Base-by-base conservation (phyloP, 805 yeast species). In the Komagataella pseudopastoris region DNA sequence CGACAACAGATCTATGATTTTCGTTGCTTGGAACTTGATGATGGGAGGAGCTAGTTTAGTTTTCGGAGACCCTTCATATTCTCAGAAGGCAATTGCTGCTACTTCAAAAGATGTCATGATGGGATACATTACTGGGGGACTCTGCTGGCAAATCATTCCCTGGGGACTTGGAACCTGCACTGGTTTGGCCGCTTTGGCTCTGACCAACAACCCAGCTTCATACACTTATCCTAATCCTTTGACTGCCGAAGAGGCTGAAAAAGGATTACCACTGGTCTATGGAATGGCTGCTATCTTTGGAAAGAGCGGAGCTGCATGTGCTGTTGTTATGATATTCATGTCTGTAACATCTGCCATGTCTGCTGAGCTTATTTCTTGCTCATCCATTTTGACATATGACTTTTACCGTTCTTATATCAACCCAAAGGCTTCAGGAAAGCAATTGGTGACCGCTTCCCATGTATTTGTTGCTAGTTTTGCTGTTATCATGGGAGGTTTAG, bases 151-250 rank as follows among this genome's bases (percentile, higher is more conserved):
- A 48, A 56, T 61, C 12, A 60, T 65, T 45, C 69, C 69, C 20
- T 58, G 62, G 52, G 59, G 65, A 16, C 55, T 65, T 20, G 62
- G 63, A 10, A 55, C 63, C 54, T 62, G 52, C 23, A 57, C 70
- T 12, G 70, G 69, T 20, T 56, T 69, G 51, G 63, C 67, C 1
- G 57, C 72, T 56, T 56, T 68, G 45, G 72, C 70, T 3, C 53
- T 69, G 20, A 50, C 62, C 46, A 53, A 54, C 16, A 61, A 63
- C 46, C 69, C 69, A 14, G 62, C 56, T 2, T 69, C 66, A 48
- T 60, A 62, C 48, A 71, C 78, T 0, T 75, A 68, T 59, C 78
- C 78, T 10, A 54, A 64, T 44, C 58, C 57, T n/a, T 59, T 75
- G 53, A 59, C 70, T 5, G 47, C 65, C 0, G 61, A 58, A 3